Evolutionary conservation across 2,329 filamentous ascomycete genomes (phyloP), one percentile per base, ranked within the genome.

Genomic region (Fusarium keratoplasticum): DNA sequence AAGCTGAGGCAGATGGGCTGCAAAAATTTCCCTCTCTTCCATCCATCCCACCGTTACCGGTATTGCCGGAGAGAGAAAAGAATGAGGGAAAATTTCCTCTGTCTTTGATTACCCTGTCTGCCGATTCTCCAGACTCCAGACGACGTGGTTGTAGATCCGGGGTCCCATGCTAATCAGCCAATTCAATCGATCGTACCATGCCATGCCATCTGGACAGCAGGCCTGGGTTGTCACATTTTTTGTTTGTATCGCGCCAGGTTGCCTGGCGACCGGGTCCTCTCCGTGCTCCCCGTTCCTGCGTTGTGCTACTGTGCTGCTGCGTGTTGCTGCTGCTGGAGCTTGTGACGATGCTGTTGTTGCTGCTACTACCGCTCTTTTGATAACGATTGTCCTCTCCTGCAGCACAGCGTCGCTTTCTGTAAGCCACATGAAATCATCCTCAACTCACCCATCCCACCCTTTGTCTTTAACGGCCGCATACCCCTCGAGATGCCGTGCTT

Each of bases 121-220:
- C 61, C 50, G 57, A 64, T 70, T 67, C 64, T 59, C 62, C 29
- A 66, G 61, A 68, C 63, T 70, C 33, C 33, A 58, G 66, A 66
- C 52, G 40, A 52, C 54, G 61, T 67, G 20, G 64, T 64, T 62
- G 72, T 70, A 74, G 72, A 77, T 73, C 71, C 63, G 70, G 77
- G 70, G 75, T 70, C 68, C 76, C 71, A 70, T 78, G 74, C 38
- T 59, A 71, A 69, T 70, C 35, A 71, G 36, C 67, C 64, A 67
- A 69, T 70, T 76, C 57, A 71, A 70, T 68, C 74, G 67, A 74
- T 72, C 69, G 64, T 76, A 67, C 61, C 72, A 76, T 73, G 40
- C 40, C 40, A 44, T 44, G 40, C 40, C 40, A 44, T 44, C 54
- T 68, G 20, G 52, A 16, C 38, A 70, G 13, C 40, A 40, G 16